phyloP scores from a whole-genome alignment of 164 flowering plant genomes.

The Litsea cubeba region DNA sequence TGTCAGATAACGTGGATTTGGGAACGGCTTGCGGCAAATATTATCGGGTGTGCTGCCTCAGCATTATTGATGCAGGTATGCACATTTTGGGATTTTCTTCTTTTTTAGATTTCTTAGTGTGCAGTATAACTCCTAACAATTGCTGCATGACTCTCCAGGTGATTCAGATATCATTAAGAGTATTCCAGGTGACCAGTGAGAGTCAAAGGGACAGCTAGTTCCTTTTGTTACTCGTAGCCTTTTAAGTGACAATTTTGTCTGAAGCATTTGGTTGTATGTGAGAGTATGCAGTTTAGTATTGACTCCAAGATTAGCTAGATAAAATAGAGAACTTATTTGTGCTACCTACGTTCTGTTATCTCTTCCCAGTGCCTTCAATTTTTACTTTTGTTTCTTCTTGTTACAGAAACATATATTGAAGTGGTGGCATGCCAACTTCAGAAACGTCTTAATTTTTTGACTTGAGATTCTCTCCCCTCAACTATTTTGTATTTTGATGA shows the following conservation, averaged over 20 bases:
- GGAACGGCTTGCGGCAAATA: constrained; percentile 22
- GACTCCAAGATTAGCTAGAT: too few relatives aligned
- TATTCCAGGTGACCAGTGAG: constrained; percentile 31
- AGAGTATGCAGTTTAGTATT: neutral
- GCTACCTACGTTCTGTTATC: too few relatives aligned
- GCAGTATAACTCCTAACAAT: neutral
- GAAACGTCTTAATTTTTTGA: too few relatives aligned
- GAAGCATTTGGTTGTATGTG: neutral
- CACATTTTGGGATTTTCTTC: neutral
- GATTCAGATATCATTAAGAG: constrained; percentile 47
- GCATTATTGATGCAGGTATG: constrained; percentile 17
- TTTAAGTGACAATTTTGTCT: neutral
- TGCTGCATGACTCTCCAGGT: constrained; percentile 19
- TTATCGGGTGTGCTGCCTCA: constrained; percentile 15
- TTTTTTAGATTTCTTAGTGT: neutral
- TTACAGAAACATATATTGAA: too few relatives aligned
- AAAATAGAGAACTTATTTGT: too few relatives aligned
- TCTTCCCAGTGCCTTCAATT: too few relatives aligned
- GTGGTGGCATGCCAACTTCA: too few relatives aligned
- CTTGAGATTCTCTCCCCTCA: too few relatives aligned
- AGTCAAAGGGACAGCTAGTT: neutral
- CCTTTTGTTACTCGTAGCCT: neutral
- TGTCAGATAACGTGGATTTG: constrained; percentile 13
- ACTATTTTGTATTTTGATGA: too few relatives aligned
- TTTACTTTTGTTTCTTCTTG: too few relatives aligned